Evolutionary conservation across 257 asterid species (phyloP).

Genomic region (Przewalskia tangutica): DNA sequence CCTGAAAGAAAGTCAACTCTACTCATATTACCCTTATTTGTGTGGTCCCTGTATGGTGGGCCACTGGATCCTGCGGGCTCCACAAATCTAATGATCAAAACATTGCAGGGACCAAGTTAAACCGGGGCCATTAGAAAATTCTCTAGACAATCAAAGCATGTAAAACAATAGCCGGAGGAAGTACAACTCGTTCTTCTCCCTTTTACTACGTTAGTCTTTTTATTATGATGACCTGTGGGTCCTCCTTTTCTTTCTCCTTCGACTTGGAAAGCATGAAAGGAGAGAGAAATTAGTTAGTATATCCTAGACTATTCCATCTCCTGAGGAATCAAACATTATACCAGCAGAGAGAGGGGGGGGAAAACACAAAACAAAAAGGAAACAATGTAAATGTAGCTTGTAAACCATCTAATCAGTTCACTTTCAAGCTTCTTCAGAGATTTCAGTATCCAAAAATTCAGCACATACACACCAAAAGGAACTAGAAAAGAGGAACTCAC

Average conservation of each 20-base stretch:
- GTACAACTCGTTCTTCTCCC: not conserved
- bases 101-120: not conserved
- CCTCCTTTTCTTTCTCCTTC: not conserved
- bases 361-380: not conserved
- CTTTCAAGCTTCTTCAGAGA: not conserved
- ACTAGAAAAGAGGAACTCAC: constrained; percentile 35
- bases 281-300: not conserved
- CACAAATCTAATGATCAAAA: not conserved
- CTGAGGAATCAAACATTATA: not conserved
- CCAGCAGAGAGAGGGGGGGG: not conserved
- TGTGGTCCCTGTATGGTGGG: not conserved
- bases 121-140: not conserved
- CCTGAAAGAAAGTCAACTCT: not conserved
- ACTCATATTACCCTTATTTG: not conserved
- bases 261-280: not conserved
- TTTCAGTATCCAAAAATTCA: not conserved
- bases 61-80: not conserved
- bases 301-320: not conserved
- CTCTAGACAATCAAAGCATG: not conserved
- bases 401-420: not conserved
- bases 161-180: not conserved
- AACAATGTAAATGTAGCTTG: not conserved
- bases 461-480: constrained; percentile 2
- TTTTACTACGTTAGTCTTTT: not conserved
- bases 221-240: not conserved